phyloP scores from a whole-genome alignment of 768 basidiomycete genomes.

The Rhodocollybia butyracea region DNA sequence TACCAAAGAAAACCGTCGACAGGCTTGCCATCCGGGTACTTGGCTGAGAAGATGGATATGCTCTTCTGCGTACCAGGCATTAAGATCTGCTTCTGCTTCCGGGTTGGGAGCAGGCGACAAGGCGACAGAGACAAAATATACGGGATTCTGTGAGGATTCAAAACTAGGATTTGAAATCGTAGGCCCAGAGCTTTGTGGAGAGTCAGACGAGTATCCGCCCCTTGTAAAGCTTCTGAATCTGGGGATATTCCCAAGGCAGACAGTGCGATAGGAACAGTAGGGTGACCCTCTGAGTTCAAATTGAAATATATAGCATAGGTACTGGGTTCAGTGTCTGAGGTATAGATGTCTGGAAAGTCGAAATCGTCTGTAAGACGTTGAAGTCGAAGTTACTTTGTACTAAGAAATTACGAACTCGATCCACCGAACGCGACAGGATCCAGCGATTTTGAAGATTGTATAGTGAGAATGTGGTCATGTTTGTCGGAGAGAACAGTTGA shows the following conservation, averaged over 20 bases:
- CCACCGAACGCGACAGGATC: no score
- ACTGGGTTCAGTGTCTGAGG: no score
- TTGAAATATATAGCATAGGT: background rate
- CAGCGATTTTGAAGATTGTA: background rate
- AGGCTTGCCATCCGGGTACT: constrained; percentile 42
- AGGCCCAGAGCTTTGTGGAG: background rate
- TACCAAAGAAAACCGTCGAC: constrained; percentile 37
- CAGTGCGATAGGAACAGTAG: background rate
- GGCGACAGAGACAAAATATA: background rate
- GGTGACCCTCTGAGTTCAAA: background rate
- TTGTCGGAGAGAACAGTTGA: background rate
- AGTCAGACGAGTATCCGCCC: background rate
- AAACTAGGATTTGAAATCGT: background rate
- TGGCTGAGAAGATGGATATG: constrained; percentile 44
- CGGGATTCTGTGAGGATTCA: background rate
- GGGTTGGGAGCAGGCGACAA: background rate
- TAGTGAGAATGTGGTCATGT: background rate
- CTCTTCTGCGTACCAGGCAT: constrained; percentile 55
- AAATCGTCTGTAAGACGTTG: no score
- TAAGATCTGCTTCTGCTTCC: constrained; percentile 23
- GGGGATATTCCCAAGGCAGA: background rate
- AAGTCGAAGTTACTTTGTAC: no score
- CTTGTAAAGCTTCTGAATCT: background rate
- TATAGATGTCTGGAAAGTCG: no score
- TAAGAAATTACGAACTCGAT: no score